These are phyloP conservation scores for Penicillium canariense DNA, from an alignment of 495 filamentous ascomycete species.

Conservation along the genomic window DNA sequence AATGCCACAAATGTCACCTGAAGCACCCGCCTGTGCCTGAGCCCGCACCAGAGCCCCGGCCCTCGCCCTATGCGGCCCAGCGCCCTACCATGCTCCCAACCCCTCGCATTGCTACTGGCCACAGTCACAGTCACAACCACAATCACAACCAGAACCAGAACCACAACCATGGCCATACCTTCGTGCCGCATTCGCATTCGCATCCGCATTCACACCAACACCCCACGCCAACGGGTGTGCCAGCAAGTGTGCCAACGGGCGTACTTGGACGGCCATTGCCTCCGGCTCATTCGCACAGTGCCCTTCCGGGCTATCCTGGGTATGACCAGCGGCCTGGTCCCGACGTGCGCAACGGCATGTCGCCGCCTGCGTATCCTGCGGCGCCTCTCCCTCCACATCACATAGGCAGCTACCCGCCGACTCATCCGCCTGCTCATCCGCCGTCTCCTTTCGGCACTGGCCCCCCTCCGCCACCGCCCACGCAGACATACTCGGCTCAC, in stretches of 20 bases:
- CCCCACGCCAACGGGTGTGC: too few relatives aligned
- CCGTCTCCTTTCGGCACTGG: slow-evolving; percentile 33
- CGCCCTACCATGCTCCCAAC: slow-evolving; percentile 34
- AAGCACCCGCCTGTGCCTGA: slow-evolving; percentile 38
- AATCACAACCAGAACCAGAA: neutral
- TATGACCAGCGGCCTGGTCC: slow-evolving; percentile 38
- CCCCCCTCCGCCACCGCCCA: slow-evolving; percentile 41
- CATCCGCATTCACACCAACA: neutral
- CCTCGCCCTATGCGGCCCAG: slow-evolving; percentile 35
- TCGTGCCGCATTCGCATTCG: slow-evolving; percentile 32
- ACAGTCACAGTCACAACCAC: slow-evolving; percentile 5
- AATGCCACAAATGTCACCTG: slow-evolving; percentile 55
- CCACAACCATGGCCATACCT: slow-evolving; percentile 18
- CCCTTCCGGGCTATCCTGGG: slow-evolving; percentile 22
- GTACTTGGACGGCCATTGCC: slow-evolving; percentile 35
- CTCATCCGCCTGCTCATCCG: slow-evolving; percentile 31
- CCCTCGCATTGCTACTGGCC: slow-evolving; percentile 28
- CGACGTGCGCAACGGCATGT: slow-evolving; percentile 38
- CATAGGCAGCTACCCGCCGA: slow-evolving; percentile 34
- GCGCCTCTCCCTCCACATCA: slow-evolving; percentile 28
- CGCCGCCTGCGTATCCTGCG: slow-evolving; percentile 30
- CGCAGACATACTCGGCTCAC: slow-evolving; percentile 37
- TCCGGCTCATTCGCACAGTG: slow-evolving; percentile 25
- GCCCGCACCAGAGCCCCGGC: slow-evolving; percentile 36
- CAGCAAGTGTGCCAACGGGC: slow-evolving; percentile 21